These are phyloP conservation scores for Phtheirospermum japonicum DNA, from an alignment of 257 asterid genomes.

Conservation along the genomic window DNA sequence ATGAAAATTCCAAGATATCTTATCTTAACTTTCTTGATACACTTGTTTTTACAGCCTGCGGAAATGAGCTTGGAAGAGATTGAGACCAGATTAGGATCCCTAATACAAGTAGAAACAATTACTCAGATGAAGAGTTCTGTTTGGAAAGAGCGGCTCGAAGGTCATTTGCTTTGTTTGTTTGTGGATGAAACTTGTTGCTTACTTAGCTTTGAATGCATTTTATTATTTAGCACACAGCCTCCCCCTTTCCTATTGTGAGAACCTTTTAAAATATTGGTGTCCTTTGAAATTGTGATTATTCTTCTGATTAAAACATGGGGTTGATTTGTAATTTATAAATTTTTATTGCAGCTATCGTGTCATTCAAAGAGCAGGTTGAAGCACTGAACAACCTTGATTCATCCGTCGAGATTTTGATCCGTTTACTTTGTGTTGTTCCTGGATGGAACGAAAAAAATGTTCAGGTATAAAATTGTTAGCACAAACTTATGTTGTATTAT, in stretches of 20 bases:
- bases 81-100: constrained; percentile 85
- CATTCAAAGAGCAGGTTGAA: constrained; percentile 91
- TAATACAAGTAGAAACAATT: constrained; percentile 76
- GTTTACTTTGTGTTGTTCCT: constrained; percentile 85
- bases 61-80: constrained; percentile 98
- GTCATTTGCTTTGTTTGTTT: constrained; percentile 30
- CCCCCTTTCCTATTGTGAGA: constrained; percentile 1
- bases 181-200: not conserved
- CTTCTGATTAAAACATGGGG: not conserved
- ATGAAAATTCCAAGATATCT: constrained; percentile 14
- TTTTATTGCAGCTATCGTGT: constrained; percentile 71
- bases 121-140: constrained; percentile 81
- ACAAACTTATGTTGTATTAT: constrained; percentile 10
- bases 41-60: constrained; percentile 58
- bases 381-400: constrained; percentile 53
- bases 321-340: constrained; percentile 22
- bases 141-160: constrained; percentile 99
- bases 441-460: constrained; percentile 99
- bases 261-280: constrained; percentile 5
- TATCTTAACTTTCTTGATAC: constrained; percentile 23
- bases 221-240: not conserved
- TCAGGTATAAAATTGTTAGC: constrained; percentile 50
- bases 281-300: constrained; percentile 9
- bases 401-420: constrained; percentile 83
- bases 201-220: constrained; percentile 9